Evolutionary conservation across 2,329 filamentous ascomycete genomes (phyloP).

Genomic region (Didymella arachidicola): DNA sequence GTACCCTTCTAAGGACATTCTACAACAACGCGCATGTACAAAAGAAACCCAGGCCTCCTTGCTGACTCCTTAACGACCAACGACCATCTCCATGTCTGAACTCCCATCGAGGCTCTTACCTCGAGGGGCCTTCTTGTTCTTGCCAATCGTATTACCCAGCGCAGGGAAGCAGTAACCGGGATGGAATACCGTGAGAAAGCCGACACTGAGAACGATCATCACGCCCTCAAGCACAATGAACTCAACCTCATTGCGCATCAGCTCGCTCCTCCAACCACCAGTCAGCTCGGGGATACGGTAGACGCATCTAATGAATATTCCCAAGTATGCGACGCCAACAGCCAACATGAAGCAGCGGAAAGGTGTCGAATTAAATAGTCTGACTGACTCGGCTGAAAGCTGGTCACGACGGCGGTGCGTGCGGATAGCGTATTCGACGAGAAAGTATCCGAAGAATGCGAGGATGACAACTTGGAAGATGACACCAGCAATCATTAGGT

Average conservation of each 20-base stretch:
- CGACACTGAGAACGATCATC: conserved; percentile 60
- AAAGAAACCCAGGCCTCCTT: neutral
- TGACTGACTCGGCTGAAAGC: conserved; percentile 30
- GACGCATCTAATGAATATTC: conserved; percentile 58
- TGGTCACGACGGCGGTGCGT: conserved; percentile 39
- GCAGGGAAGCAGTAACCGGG: conserved; percentile 53
- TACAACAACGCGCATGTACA: neutral
- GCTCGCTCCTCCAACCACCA: conserved; percentile 55
- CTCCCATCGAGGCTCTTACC: conserved; percentile 29
- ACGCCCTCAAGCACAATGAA: conserved; percentile 63
- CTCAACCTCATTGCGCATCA: conserved; percentile 58
- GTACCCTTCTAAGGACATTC: neutral
- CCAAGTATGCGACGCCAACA: conserved; percentile 53
- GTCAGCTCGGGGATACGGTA: conserved; percentile 60
- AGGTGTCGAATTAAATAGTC: conserved; percentile 31
- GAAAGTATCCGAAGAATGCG: conserved; percentile 56
- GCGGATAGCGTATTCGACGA: conserved; percentile 49
- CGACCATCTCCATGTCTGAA: conserved; percentile 31
- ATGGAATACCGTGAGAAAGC: conserved; percentile 58
- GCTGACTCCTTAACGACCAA: neutral
- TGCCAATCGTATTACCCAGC: conserved; percentile 34
- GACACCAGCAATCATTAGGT: conserved; percentile 67
- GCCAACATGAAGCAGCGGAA: conserved; percentile 45
- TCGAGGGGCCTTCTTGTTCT: conserved; percentile 17
- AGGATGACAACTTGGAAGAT: conserved; percentile 64